Evolutionary conservation across 352 stramenopile genomes (phyloP), one percentile per base, ranked within the genome.

Genomic region (Phytophthora idaei): DNA sequence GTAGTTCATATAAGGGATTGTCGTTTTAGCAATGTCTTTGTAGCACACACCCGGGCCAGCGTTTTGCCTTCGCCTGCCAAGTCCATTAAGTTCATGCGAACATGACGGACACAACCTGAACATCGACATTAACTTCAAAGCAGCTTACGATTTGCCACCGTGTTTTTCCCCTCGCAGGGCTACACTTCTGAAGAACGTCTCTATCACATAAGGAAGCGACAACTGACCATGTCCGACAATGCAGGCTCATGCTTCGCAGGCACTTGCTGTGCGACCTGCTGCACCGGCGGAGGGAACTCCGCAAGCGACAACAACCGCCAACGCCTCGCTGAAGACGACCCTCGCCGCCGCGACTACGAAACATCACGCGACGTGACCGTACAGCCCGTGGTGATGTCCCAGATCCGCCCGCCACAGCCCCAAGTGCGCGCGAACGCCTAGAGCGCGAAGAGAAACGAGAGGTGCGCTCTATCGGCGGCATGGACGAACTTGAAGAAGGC

Each of bases 381-480:
- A 17, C 68, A 76, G 37, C 68, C 63, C 42, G 62, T 76, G 41
- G 45, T 72, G 58, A 73, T 76, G 68, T 69, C 57, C 12, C 57
- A 51, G 28, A 71, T 74, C 55, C 61, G 67, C 12, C 47, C 67
- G 27, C 56, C 67, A 37, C 67, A 70, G 55, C 54, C 61, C 5
- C 61, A 74, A 61, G 54, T 60, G 17, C 52, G 54, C 34, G 4
- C 21, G n/a, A 44, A 57, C 10, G 42, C 17, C 11, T 67, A 57
- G 45, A 44, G 12, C 5, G 14, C 11, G 32, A 47, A 53, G 49
- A 48, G 17, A 37, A 57, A 52, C 25, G 29, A 55, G 4, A 48
- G 51, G 9, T 32, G 5, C 46, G 14, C n/a, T 32, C 3, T 17
- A 32, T n/a, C 21, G 17, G 14, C 29, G 31, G 56, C 31, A 63